Evolutionary conservation across 495 filamentous ascomycete species (phyloP).

Genomic region (Neurospora cerealis): DNA sequence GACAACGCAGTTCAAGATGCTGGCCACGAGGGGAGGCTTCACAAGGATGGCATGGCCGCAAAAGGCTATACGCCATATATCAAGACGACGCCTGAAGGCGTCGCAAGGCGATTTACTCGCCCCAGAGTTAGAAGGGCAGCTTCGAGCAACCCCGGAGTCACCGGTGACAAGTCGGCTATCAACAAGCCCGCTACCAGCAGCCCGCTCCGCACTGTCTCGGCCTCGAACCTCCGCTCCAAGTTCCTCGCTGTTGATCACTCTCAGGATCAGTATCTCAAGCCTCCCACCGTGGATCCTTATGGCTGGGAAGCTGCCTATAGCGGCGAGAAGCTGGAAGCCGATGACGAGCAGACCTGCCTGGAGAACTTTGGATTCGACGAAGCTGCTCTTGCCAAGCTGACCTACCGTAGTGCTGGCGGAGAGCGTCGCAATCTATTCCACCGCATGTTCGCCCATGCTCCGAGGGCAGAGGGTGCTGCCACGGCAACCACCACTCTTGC

Average conservation of each 20-base stretch:
- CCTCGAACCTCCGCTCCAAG: slow-evolving; percentile 33
- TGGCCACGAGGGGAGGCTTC: slow-evolving; percentile 19
- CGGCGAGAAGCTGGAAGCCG: slow-evolving; percentile 19
- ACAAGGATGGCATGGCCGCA: slow-evolving; percentile 43
- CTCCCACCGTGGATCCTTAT: slow-evolving; percentile 29
- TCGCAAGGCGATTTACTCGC: slow-evolving; percentile 18
- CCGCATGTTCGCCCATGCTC: slow-evolving; percentile 28
- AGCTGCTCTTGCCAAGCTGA: background rate
- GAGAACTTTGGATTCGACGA: slow-evolving; percentile 1
- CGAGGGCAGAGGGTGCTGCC: slow-evolving; percentile 1
- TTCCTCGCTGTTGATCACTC: slow-evolving; percentile 3
- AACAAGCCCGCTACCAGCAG: background rate
- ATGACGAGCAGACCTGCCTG: slow-evolving; percentile 10
- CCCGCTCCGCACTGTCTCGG: slow-evolving; percentile 25
- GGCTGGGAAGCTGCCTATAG: slow-evolving; percentile 35
- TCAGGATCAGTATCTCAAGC: slow-evolving; percentile 9
- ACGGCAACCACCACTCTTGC: background rate
- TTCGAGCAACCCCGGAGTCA: background rate
- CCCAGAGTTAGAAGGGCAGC: slow-evolving; percentile 15
- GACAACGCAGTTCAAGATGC: slow-evolving; percentile 21
- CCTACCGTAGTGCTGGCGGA: slow-evolving; percentile 20
- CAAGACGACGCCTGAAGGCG: slow-evolving; percentile 9
- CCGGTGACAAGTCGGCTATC: slow-evolving; percentile 7
- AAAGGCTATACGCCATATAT: slow-evolving; percentile 28
- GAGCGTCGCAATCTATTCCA: slow-evolving; percentile 32